Evolutionary conservation across 139 green algal species (phyloP).

Genomic region (Coelastrella sp.): DNA sequence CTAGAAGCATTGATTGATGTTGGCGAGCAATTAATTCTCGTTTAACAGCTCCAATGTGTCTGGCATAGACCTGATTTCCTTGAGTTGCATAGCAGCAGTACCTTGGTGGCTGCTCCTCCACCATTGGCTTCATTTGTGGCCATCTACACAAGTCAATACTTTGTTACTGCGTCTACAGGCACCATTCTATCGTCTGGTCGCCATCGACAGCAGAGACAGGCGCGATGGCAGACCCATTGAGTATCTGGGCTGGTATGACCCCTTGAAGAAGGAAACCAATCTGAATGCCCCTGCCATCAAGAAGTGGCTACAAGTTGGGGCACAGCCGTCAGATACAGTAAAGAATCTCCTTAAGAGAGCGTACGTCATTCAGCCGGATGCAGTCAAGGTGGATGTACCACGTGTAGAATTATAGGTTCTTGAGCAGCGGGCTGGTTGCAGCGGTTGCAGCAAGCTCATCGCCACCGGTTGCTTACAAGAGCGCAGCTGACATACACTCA

Average conservation of each 20-base stretch:
- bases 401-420: constrained; percentile 42
- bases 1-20: too few relatives aligned
- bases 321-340: constrained; percentile 91
- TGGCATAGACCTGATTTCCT: too few relatives aligned
- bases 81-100: too few relatives aligned
- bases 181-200: constrained; percentile 89
- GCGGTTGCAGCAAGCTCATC: neutral
- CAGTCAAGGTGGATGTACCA: constrained; percentile 49
- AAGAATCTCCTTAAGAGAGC: constrained; percentile 86
- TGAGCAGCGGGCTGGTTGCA: neutral
- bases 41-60: too few relatives aligned
- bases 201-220: constrained; percentile 86
- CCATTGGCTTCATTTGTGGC: neutral
- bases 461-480: neutral
- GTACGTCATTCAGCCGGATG: constrained; percentile 62
- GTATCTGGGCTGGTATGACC: constrained; percentile 89
- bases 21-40: too few relatives aligned
- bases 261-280: constrained; percentile 90
- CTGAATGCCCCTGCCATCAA: constrained; percentile 96
- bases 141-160: too few relatives aligned
- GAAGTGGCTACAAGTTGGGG: constrained; percentile 90
- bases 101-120: neutral
- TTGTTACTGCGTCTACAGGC: neutral
- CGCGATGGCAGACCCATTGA: constrained; percentile 89
- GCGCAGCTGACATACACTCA: too few relatives aligned